Conservation (phyloP, 768 basidiomycete species). For the Crassisporium funariophilum region DNA sequence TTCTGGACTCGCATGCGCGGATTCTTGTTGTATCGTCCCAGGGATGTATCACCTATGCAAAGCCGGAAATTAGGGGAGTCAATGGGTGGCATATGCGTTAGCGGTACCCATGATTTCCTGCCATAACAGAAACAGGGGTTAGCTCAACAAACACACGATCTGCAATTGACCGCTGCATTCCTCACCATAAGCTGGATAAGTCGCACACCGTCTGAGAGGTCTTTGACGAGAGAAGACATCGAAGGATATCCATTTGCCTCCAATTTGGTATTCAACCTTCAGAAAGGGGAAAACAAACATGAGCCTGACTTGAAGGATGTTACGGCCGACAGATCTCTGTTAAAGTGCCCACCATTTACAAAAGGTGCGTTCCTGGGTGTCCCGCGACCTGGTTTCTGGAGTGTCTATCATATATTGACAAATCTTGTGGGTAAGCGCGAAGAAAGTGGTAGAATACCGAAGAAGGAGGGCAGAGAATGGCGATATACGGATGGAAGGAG, state of each 20-base stretch:
- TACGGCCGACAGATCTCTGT: background rate
- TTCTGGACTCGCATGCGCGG: conserved; percentile 95
- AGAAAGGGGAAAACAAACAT: conserved; percentile 7
- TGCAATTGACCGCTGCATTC: conserved; percentile 4
- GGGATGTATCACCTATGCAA: conserved; percentile 75
- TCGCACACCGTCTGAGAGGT: conserved; percentile 93
- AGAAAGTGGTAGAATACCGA: background rate
- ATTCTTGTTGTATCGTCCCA: conserved; percentile 91
- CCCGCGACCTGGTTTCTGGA: conserved; percentile 62
- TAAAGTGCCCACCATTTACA: conserved; percentile 74
- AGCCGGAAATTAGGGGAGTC: background rate
- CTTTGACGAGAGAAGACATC: conserved; percentile 86
- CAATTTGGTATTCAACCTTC: conserved; percentile 94
- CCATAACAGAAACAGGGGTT: conserved; percentile 5
- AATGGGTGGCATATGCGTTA: background rate
- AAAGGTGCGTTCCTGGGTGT: conserved; percentile 80
- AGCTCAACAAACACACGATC: background rate
- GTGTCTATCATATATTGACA: conserved; percentile 36
- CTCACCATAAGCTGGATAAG: conserved; percentile 92
- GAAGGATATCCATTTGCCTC: conserved; percentile 82
- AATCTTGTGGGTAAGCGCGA: conserved; percentile 1
- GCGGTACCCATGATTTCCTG: conserved; percentile 94
- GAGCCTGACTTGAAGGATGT: conserved; percentile 1
- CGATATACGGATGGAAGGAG: conserved; percentile 10
- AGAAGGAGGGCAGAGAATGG: conserved; percentile 7